phyloP scores from a whole-genome alignment of 768 basidiomycete genomes.

The Mycena rosella region DNA sequence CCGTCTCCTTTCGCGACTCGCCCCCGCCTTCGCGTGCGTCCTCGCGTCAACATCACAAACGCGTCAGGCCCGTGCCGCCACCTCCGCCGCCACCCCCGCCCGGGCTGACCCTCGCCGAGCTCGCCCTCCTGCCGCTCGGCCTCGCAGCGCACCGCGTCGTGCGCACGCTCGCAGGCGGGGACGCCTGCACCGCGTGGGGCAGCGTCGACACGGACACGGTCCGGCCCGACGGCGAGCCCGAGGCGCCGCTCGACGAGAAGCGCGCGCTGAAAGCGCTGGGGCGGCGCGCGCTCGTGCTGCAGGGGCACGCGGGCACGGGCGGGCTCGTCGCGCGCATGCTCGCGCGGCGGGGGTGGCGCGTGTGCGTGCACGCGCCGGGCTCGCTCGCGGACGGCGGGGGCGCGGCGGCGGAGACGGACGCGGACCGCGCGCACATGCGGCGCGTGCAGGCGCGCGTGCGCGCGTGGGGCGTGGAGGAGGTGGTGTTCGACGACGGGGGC shows the following conservation, averaged over 20 bases:
- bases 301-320: constrained; percentile 81
- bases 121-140: constrained; percentile 85
- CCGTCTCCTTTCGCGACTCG: constrained; percentile 26
- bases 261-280: constrained; percentile 8
- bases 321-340: constrained; percentile 87
- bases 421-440: constrained; percentile 58
- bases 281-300: constrained; percentile 68
- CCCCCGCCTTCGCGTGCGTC: constrained; percentile 9
- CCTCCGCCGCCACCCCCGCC: constrained; percentile 23
- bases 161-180: constrained; percentile 67
- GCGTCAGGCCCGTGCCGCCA: constrained; percentile 22
- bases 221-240: background rate
- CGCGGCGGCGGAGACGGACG: constrained; percentile 50
- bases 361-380: constrained; percentile 75
- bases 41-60: constrained; percentile 22
- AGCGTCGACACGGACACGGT: constrained; percentile 32
- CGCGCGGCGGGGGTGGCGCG: constrained; percentile 73
- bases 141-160: constrained; percentile 88
- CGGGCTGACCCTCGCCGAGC: constrained; percentile 71
- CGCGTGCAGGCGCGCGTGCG: constrained; percentile 67
- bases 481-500: constrained; percentile 74
- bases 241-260: background rate
- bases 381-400: constrained; percentile 43
- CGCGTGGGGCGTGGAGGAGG: constrained; percentile 82
- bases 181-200: background rate